A percentile compares a stretch with the other conserved stretches of the same genome.
Evolutionary conservation across 305 asterid species (phyloP).

Genomic region (Solanum hybrid): DNA sequence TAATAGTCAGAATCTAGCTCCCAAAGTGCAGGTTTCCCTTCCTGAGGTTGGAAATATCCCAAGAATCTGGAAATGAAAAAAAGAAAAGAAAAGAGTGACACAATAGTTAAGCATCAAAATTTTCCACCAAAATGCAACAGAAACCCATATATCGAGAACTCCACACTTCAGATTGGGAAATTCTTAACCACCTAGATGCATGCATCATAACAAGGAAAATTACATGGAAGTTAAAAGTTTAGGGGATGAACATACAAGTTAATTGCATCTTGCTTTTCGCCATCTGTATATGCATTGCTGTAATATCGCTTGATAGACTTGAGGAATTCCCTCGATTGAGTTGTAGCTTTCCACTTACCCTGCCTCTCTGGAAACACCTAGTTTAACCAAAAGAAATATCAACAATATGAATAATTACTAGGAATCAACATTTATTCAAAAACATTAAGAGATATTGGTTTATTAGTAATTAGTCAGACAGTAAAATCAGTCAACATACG

Average conservation of each 20-base stretch:
- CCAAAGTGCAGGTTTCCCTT: slow-evolving; percentile 97
- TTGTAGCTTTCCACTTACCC: slow-evolving; percentile 99
- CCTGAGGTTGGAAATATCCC: slow-evolving; percentile 97
- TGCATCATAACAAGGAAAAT: background rate
- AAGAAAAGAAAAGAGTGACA: slow-evolving; percentile 4
- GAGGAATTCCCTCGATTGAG: slow-evolving; percentile 90
- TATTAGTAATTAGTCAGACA: slow-evolving; percentile 1
- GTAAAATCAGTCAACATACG: slow-evolving; percentile 27
- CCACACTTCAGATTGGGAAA: background rate
- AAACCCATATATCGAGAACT: background rate
- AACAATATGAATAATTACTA: slow-evolving; percentile 4
- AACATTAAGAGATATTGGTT: background rate
- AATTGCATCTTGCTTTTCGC: slow-evolving; percentile 99
- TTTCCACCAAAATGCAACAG: background rate
- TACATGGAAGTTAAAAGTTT: background rate
- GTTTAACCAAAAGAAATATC: slow-evolving; percentile 8
- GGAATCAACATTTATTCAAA: background rate
- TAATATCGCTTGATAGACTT: slow-evolving; percentile 95
- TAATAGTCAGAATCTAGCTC: slow-evolving; percentile 98
- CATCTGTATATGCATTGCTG: slow-evolving; percentile 96
- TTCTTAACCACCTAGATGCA: background rate
- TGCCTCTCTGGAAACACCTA: slow-evolving; percentile 98
- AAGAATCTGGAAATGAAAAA: slow-evolving; percentile 52
- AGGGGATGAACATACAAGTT: slow-evolving; percentile 51
- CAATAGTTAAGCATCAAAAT: background rate